Percentiles rank a stretch among this genome's conserved stretches.
phyloP scores from a whole-genome alignment of 345 rosid species.

The Brassica cretica region DNA sequence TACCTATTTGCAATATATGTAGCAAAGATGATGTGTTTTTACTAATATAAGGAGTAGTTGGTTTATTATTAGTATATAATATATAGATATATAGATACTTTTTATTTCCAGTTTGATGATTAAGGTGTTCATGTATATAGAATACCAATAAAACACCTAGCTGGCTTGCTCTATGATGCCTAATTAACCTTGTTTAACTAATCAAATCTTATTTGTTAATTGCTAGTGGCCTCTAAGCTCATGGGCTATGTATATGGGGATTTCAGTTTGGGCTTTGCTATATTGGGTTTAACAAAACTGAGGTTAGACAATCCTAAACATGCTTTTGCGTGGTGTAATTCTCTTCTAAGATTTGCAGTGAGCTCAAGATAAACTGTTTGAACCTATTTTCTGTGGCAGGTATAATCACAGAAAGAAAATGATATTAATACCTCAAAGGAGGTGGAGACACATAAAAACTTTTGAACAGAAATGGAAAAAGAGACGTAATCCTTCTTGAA shows the following conservation, averaged over 20 bases:
- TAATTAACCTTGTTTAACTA: conserved; percentile 7
- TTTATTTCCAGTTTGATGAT: conserved; percentile 3
- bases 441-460: conserved; percentile 7
- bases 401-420: not conserved
- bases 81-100: not conserved
- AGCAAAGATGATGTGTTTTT: conserved; percentile 6
- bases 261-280: conserved; percentile 32
- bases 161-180: conserved; percentile 22
- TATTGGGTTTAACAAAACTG: conserved; percentile 16
- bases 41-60: conserved; percentile 23
- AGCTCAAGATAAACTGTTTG: conserved; percentile 18
- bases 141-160: conserved; percentile 7
- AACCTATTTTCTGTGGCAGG: conserved; percentile 29
- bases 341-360: conserved; percentile 12
- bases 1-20: not conserved
- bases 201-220: conserved; percentile 6
- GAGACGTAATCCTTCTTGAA: conserved; percentile 5
- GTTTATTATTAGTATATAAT: conserved; percentile 12
- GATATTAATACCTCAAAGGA: not conserved
- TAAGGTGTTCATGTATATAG: not conserved
- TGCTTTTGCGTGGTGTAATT: conserved; percentile 1
- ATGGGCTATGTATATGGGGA: conserved; percentile 25
- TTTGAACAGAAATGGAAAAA: conserved; percentile 3
- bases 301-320: conserved; percentile 5
- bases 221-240: conserved; percentile 24